Percentiles rank a stretch among this genome's conserved stretches.
phyloP scores from a whole-genome alignment of 129 eudicot genomes.

The Tagetes patula region DNA sequence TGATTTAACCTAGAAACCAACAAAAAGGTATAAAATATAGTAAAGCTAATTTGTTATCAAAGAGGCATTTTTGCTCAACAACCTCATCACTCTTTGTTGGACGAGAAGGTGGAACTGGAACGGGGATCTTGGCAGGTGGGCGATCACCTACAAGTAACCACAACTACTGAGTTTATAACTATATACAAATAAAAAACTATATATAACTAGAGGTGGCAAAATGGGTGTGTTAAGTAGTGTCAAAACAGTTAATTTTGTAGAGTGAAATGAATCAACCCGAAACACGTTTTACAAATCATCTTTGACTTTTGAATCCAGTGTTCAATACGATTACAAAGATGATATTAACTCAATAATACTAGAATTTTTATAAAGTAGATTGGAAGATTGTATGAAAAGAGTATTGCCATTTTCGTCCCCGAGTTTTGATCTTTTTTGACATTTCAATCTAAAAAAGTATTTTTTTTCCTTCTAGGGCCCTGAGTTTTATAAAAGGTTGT shows the following conservation, averaged over 20 bases:
- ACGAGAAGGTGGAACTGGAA: constrained; percentile 81
- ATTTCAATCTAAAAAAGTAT: too few relatives aligned
- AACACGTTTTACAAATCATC: not conserved
- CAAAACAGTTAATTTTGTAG: not conserved
- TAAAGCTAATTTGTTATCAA: not conserved
- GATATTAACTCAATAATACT: not conserved
- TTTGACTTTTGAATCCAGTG: not conserved
- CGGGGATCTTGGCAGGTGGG: constrained; percentile 96
- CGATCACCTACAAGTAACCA: constrained; percentile 63
- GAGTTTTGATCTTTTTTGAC: too few relatives aligned
- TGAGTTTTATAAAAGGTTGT: too few relatives aligned
- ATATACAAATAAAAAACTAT: constrained; percentile 3
- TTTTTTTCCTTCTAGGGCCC: too few relatives aligned
- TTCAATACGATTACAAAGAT: not conserved
- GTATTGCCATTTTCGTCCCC: too few relatives aligned
- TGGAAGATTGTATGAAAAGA: not conserved
- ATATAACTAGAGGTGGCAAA: not conserved
- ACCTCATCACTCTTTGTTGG: constrained; percentile 69
- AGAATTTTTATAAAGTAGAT: not conserved
- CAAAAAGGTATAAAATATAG: not conserved
- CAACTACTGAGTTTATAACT: constrained; percentile 23
- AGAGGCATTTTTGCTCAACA: constrained; percentile 12
- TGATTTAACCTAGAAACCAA: constrained; percentile 15
- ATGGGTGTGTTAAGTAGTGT: not conserved
- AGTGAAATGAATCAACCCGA: not conserved